Percentiles rank a stretch among this genome's conserved stretches.
phyloP scores from a whole-genome alignment of 495 filamentous ascomycete genomes.

The Rostrohypoxylon terebratum region DNA sequence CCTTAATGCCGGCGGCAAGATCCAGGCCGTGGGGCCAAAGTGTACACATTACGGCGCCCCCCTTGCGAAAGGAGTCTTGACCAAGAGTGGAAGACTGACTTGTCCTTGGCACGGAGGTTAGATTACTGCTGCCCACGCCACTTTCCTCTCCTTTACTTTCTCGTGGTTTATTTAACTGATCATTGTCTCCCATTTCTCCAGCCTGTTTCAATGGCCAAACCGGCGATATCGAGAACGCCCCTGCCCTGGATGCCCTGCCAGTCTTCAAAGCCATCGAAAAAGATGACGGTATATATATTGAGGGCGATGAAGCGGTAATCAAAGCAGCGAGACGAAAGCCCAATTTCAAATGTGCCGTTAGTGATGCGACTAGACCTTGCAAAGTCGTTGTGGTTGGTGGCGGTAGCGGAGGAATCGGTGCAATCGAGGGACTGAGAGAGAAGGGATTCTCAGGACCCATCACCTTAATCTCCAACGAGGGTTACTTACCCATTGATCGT shows the following conservation, averaged over 20 bases:
- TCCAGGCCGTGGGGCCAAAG: slow-evolving; percentile 83
- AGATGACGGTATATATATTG: slow-evolving; percentile 85
- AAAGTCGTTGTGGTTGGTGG: slow-evolving; percentile 90
- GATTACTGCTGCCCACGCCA: slow-evolving; percentile 35
- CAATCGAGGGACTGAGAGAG: slow-evolving; percentile 82
- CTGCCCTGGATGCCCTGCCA: slow-evolving; percentile 82
- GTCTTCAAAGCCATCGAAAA: slow-evolving; percentile 84
- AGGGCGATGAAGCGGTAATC: slow-evolving; percentile 81
- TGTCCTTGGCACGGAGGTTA: slow-evolving; percentile 96
- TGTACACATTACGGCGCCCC: slow-evolving; percentile 97
- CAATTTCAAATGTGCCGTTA: slow-evolving; percentile 72
- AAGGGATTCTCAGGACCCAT: slow-evolving; percentile 84
- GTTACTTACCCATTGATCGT: slow-evolving; percentile 87
- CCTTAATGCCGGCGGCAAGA: slow-evolving; percentile 74
- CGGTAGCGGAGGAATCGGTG: slow-evolving; percentile 84
- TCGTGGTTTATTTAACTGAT: slow-evolving; percentile 20
- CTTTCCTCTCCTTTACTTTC: background rate
- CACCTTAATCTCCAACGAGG: slow-evolving; percentile 86
- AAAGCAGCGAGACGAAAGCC: slow-evolving; percentile 78
- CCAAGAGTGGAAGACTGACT: slow-evolving; percentile 82
- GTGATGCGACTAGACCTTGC: slow-evolving; percentile 67
- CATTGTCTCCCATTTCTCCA: slow-evolving; percentile 48
- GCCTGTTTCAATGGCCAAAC: slow-evolving; percentile 91
- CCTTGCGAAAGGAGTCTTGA: slow-evolving; percentile 82
- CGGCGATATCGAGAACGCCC: slow-evolving; percentile 96